Conservation (phyloP, 164 flowering plant species). For the Aristolochia fimbriata region DNA sequence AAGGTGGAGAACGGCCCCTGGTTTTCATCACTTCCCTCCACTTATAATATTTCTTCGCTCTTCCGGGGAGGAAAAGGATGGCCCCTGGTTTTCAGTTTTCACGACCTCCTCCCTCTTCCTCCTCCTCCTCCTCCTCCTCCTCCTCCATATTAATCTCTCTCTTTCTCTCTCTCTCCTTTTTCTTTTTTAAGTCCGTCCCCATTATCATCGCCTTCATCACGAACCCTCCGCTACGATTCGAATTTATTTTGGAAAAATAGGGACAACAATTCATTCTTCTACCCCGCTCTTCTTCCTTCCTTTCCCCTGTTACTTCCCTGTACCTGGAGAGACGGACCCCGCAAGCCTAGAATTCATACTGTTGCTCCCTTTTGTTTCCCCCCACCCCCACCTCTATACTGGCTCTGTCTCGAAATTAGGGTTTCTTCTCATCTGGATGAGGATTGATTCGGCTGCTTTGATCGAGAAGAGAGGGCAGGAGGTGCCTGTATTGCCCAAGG, state of each 20-base stretch:
- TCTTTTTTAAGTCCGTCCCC: not conserved
- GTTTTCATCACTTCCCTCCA: not conserved
- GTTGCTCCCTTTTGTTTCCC: not conserved
- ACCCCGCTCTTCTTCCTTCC: not conserved
- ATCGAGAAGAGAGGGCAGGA: slow-evolving; percentile 3
- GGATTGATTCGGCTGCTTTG: slow-evolving; percentile 12
- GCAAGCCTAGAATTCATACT: not conserved
- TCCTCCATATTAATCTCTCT: not conserved
- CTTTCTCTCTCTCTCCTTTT: not conserved
- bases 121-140: not conserved
- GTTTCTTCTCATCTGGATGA: slow-evolving; percentile 11
- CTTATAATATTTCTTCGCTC: not conserved
- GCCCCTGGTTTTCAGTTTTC: slow-evolving; percentile 5
- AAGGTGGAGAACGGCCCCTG: not conserved
- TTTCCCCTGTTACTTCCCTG: not conserved
- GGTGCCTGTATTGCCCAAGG: slow-evolving; percentile 4
- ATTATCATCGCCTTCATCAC: not conserved
- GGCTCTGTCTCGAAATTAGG: not conserved
- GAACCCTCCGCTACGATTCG: no score
- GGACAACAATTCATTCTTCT: no score
- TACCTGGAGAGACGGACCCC: not conserved
- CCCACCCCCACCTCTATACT: not conserved
- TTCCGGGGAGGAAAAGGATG: not conserved
- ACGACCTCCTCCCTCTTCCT: no score
- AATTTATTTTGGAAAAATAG: no score